Conservation (phyloP, 2,329 filamentous ascomycete species). For the Calonectria naviculata region DNA sequence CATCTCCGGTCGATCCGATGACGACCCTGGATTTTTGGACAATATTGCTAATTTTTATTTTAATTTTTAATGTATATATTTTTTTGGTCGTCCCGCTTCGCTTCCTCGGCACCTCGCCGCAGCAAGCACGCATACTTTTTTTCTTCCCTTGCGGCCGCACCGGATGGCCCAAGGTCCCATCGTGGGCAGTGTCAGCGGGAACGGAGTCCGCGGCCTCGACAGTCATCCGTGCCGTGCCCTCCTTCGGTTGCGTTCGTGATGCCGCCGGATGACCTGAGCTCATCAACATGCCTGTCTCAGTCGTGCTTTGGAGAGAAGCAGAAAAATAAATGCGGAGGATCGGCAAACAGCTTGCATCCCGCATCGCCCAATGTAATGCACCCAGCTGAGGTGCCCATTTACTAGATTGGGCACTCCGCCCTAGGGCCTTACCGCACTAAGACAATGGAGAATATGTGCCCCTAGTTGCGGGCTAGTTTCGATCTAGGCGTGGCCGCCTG, state of each 20-base stretch:
- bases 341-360: neutral
- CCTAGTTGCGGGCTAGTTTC: neutral
- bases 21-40: neutral
- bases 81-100: no score
- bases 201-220: neutral
- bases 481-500: neutral
- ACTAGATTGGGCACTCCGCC: slow-evolving; percentile 3
- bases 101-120: neutral
- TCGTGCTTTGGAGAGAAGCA: no score
- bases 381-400: neutral
- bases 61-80: neutral
- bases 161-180: no score
- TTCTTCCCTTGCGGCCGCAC: neutral
- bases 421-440: slow-evolving; percentile 1
- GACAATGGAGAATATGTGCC: neutral
- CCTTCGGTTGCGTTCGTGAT: neutral
- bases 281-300: slow-evolving; percentile 5
- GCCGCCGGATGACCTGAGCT: neutral
- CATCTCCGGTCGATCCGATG: slow-evolving; percentile 16
- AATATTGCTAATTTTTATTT: neutral
- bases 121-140: neutral
- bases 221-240: neutral
- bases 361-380: neutral
- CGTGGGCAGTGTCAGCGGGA: neutral
- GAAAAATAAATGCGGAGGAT: neutral